Base-by-base conservation (phyloP, 441 rosid genomes). In the Syzygium malaccense region DNA sequence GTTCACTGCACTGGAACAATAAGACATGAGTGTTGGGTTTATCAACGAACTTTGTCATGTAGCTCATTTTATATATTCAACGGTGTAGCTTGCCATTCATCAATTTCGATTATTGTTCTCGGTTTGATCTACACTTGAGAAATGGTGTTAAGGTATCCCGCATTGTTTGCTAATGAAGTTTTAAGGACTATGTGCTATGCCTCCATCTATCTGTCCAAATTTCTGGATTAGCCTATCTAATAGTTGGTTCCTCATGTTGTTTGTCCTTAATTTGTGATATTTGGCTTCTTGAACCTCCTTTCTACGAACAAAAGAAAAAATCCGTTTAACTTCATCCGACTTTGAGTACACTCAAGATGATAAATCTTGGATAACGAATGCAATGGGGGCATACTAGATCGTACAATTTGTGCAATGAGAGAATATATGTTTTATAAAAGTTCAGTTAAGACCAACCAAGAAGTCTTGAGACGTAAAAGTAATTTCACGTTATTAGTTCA, bases 401-500 rank as follows among this genome's bases (percentile, higher is more conserved):
- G 20, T 37, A 37, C 83, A 20, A 71, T 71, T 37, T 37, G 51
- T 12, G 83, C 51, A 20, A 71, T 11, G 25, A 37, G 28, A 37
- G 37, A 2, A 64, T 1, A 19, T 4, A 7, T 64, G 4, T 30
- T 7, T 4, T 14, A 13, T 28, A 9, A 10, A 0, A 18, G 5
- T 68, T 68, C 28, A 33, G 20, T 68, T 19, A 37, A 68, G 79
- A 33, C 48, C 26, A 33, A 33, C 14, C 33, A 68, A 33, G 19
- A 68, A 5, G 48, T 33, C 48, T 10, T 10, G 20, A 68, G 48
- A 68, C 6, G 33, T 32, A 9, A 68, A 32, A 37, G 49, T 20
- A 71, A 1, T 71, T 71, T 37, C 80, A 41, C 62, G 10, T 37
- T 23, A 37, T 71, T 28, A 20, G 6, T 37, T 37, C 17, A 71